Percentiles rank a stretch among this genome's conserved stretches.
phyloP scores from a whole-genome alignment of 2,329 filamentous ascomycete species.

The Ophiocordyceps sinensis region DNA sequence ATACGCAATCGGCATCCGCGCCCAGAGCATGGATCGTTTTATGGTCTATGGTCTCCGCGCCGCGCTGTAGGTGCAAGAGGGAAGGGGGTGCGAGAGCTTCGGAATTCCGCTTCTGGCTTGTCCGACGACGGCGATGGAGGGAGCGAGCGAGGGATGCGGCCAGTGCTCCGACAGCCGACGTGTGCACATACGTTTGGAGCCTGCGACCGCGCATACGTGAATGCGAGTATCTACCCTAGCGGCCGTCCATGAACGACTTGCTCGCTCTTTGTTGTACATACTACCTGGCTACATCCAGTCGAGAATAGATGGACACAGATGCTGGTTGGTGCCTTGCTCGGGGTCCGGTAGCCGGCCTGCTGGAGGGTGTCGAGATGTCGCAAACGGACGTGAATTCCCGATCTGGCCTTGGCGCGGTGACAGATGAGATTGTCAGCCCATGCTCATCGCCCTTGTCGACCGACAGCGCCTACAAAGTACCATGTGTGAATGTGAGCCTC shows the following conservation, averaged over 20 bases:
- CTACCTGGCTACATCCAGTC: no score
- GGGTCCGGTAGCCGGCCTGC: not conserved
- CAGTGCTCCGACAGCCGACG: no score
- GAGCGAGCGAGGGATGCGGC: no score
- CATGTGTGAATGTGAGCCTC: no score
- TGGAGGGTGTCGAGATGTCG: conserved; percentile 2
- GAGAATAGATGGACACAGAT: no score
- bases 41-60: not conserved
- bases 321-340: not conserved
- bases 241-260: no score
- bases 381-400: conserved; percentile 9
- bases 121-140: conserved; percentile 2
- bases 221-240: no score
- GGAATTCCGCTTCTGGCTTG: conserved; percentile 8
- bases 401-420: conserved; percentile 4
- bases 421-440: conserved; percentile 2
- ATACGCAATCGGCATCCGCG: not conserved
- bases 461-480: no score
- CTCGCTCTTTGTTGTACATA: no score
- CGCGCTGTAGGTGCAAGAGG: not conserved
- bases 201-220: no score
- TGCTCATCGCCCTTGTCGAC: not conserved
- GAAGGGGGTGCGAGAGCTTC: not conserved
- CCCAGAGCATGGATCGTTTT: not conserved
- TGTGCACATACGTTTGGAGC: no score